Evolutionary conservation across 345 rosid species (phyloP).

Genomic region (Citrus maxima): DNA sequence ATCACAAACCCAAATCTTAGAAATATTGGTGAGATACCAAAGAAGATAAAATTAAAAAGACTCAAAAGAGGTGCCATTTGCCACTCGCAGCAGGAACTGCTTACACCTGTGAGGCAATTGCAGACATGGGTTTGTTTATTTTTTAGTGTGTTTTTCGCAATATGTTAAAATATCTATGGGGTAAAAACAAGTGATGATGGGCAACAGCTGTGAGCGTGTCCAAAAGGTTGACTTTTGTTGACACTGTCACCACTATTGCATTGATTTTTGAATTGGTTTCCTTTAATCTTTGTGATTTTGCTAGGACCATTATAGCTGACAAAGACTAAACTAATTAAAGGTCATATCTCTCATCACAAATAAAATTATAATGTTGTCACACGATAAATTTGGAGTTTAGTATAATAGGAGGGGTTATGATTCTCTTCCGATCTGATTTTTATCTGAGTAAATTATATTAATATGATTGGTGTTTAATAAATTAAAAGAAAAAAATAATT

Average conservation of each 20-base stretch:
- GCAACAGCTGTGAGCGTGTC: constrained; percentile 40
- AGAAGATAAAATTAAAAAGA: neutral
- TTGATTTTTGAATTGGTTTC: constrained; percentile 14
- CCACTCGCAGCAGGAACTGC: constrained; percentile 17
- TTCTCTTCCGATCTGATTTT: fast-evolving
- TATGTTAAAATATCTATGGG: neutral
- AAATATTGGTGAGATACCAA: neutral
- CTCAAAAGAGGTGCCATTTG: constrained; percentile 12
- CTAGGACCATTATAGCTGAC: constrained; percentile 35
- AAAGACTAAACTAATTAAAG: constrained; percentile 13
- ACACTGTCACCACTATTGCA: constrained; percentile 31
- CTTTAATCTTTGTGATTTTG: neutral
- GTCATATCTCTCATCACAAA: neutral
- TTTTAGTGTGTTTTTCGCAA: neutral
- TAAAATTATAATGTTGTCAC: neutral
- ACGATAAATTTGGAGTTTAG: neutral
- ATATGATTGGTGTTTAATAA: too few species aligned
- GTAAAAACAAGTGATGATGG: constrained; percentile 21
- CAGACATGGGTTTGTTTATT: neutral
- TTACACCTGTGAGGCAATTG: constrained; percentile 21
- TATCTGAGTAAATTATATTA: too few species aligned
- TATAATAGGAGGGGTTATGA: neutral
- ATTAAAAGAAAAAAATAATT: too few species aligned
- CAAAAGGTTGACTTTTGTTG: constrained; percentile 37
- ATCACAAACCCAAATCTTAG: neutral